Percentiles rank a stretch among this genome's conserved stretches.
Evolutionary conservation across 805 yeast genomes (phyloP).

Genomic region (Wickerhamomyces ciferrii): DNA sequence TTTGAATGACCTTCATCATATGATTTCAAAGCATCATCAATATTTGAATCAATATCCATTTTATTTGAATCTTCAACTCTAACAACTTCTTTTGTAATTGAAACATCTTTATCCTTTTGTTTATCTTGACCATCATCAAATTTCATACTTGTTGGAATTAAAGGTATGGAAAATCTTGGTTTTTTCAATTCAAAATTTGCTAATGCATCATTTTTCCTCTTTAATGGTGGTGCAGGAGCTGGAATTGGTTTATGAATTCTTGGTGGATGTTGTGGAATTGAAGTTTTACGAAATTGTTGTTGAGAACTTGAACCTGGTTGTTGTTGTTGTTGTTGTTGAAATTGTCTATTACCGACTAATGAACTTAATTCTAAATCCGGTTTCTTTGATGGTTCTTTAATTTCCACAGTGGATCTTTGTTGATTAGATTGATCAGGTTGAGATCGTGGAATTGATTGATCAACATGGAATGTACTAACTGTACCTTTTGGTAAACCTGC

Average conservation of each 20-base stretch:
- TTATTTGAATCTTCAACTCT: neutral
- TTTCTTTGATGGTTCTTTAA: conserved; percentile 1
- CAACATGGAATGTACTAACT: conserved; percentile 24
- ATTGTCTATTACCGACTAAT: neutral
- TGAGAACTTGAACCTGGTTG: neutral
- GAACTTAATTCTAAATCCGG: neutral
- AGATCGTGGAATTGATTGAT: neutral
- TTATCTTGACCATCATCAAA: conserved; percentile 1
- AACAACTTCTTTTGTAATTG: neutral
- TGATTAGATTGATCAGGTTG: neutral
- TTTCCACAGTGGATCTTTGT: neutral
- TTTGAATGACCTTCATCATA: neutral
- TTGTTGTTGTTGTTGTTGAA: neutral
- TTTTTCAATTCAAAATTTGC: conserved; percentile 19
- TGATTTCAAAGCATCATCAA: neutral
- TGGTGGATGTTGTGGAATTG: neutral
- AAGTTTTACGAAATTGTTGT: neutral
- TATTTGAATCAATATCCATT: neutral
- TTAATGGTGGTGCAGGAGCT: neutral
- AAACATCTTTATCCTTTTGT: neutral
- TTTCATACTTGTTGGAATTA: conserved; percentile 14
- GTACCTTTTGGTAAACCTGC: conserved; percentile 24
- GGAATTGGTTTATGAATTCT: neutral
- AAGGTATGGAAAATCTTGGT: conserved; percentile 15
- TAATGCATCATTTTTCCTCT: conserved; percentile 15